Percentiles rank a stretch among this genome's conserved stretches.
phyloP scores from a whole-genome alignment of 129 eudicot species.

The Helianthus tuberosus region DNA sequence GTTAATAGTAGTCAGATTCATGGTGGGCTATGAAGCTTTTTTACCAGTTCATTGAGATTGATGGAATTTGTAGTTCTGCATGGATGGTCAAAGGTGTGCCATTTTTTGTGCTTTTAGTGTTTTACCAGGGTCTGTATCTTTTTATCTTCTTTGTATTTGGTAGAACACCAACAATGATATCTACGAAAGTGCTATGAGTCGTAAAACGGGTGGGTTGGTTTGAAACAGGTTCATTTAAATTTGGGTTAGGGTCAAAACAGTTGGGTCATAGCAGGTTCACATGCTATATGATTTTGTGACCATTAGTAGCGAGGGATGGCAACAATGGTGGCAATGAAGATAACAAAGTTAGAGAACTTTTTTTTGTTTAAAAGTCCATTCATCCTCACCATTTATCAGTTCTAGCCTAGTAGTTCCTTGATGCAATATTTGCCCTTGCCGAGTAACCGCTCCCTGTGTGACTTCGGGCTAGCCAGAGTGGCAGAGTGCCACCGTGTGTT shows the following conservation, averaged over 20 bases:
- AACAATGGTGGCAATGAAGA: no score
- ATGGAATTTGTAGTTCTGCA: background rate
- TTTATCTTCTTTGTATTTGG: background rate
- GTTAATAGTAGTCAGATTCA: background rate
- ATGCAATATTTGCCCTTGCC: no score
- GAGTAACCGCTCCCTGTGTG: no score
- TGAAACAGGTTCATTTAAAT: background rate
- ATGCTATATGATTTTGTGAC: no score
- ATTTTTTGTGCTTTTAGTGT: background rate
- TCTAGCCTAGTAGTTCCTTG: no score
- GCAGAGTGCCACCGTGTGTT: no score
- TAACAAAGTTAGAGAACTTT: no score
- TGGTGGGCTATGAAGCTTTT: conserved; percentile 28
- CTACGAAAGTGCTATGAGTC: background rate
- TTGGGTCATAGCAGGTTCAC: background rate
- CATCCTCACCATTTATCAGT: no score
- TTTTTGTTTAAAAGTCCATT: no score
- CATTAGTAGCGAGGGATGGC: no score
- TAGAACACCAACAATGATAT: background rate
- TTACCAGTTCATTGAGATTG: background rate
- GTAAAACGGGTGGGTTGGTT: background rate
- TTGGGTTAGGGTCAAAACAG: background rate
- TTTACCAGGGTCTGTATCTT: background rate
- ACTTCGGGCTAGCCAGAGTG: no score
- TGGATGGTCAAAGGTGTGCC: conserved; percentile 4